phyloP scores from a whole-genome alignment of 768 basidiomycete species.

The Psilocybe cyanescens region DNA sequence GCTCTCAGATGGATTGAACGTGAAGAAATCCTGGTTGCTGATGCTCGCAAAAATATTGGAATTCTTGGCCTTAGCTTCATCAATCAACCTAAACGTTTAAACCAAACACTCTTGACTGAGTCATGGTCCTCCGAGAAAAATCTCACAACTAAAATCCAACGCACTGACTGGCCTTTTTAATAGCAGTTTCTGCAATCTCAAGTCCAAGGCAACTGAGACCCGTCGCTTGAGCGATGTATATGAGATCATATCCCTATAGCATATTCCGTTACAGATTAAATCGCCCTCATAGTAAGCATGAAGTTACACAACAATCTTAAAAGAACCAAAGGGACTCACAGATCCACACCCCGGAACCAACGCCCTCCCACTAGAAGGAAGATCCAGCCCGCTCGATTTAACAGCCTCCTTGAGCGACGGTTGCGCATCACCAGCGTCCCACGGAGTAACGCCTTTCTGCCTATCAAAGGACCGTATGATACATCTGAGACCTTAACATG shows the following conservation, averaged over 20 bases:
- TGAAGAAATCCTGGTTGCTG: constrained; percentile 58
- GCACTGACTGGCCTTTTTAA: constrained; percentile 48
- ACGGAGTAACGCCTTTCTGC: constrained; percentile 51
- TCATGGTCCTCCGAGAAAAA: background rate
- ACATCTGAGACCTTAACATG: background rate
- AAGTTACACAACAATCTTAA: background rate
- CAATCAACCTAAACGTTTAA: constrained; percentile 7
- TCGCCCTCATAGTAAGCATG: constrained; percentile 40
- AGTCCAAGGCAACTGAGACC: constrained; percentile 53
- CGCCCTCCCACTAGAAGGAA: constrained; percentile 39
- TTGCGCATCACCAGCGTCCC: constrained; percentile 61
- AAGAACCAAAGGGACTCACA: constrained; percentile 24
- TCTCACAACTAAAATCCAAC: constrained; percentile 14
- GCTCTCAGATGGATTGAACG: constrained; percentile 35
- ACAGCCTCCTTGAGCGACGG: constrained; percentile 59
- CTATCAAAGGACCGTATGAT: background rate
- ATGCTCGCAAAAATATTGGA: constrained; percentile 39
- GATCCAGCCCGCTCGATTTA: constrained; percentile 43
- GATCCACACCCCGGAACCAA: constrained; percentile 54
- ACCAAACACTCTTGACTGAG: background rate
- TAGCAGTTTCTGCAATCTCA: constrained; percentile 61
- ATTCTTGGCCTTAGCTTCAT: constrained; percentile 20
- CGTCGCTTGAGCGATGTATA: constrained; percentile 50
- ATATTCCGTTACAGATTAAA: constrained; percentile 28
- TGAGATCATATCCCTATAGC: constrained; percentile 10